These are phyloP conservation scores for Stephania japonica DNA, from an alignment of 164 flowering plant genomes.

Conservation along the genomic window DNA sequence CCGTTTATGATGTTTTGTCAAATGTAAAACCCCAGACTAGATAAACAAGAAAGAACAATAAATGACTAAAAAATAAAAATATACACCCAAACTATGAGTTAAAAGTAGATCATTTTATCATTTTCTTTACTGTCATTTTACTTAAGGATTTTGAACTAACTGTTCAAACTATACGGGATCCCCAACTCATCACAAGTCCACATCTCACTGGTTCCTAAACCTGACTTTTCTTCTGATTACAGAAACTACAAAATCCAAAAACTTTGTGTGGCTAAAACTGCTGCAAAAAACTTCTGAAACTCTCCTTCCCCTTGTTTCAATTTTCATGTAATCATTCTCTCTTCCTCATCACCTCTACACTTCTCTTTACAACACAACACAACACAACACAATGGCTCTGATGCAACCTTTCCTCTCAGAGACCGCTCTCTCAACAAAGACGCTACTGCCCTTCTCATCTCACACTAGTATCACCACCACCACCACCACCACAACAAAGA, in stretches of 20 bases:
- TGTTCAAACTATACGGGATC: not conserved
- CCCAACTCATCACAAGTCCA: not conserved
- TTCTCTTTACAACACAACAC: not conserved
- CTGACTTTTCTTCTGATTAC: not conserved
- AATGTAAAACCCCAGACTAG: too few relatives aligned
- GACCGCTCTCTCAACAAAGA: constrained; percentile 12
- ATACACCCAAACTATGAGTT: too few relatives aligned
- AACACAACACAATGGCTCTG: constrained; percentile 11
- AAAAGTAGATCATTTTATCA: too few relatives aligned
- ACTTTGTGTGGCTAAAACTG: constrained; percentile 15
- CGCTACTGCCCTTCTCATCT: constrained; percentile 15
- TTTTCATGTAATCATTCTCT: constrained; percentile 1
- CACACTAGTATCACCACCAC: constrained; percentile 11
- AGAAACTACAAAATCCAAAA: not conserved
- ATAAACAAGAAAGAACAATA: too few relatives aligned
- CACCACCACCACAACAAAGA: constrained; percentile 7
- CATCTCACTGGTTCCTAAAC: not conserved
- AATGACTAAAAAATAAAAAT: too few relatives aligned
- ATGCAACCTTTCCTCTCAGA: constrained; percentile 14
- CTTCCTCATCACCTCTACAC: not conserved
- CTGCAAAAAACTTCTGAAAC: not conserved
- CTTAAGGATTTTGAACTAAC: not conserved
- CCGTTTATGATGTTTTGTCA: too few relatives aligned
- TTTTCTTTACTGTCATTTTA: too few relatives aligned
- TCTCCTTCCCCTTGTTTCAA: not conserved